phyloP scores from a whole-genome alignment of 768 basidiomycete genomes.

The Termitomyces bulborhizus region DNA sequence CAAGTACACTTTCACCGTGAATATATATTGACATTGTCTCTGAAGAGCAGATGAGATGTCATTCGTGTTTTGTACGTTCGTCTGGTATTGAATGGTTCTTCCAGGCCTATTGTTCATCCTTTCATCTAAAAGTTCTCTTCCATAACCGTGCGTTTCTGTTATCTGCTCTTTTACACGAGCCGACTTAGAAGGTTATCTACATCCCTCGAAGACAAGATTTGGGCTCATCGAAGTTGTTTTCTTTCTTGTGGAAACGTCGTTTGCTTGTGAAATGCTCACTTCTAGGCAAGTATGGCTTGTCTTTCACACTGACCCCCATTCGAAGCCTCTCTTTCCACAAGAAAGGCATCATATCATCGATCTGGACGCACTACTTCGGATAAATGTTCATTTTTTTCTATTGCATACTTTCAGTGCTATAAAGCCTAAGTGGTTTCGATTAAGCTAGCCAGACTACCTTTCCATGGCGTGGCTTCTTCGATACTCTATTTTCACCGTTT shows the following conservation, averaged over 20 bases:
- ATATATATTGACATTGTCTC: neutral
- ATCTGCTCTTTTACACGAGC: neutral
- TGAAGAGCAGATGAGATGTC: too few species aligned
- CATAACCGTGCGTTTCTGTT: neutral
- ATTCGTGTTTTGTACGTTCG: neutral
- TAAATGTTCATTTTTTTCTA: conserved; percentile 1
- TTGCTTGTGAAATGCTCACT: neutral
- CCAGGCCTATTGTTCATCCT: neutral
- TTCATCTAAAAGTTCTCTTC: neutral
- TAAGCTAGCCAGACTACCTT: neutral
- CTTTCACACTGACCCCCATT: neutral
- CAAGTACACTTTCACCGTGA: neutral
- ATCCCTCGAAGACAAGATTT: neutral
- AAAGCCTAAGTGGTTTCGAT: neutral
- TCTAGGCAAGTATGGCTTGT: neutral
- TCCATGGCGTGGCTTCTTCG: conserved; percentile 9
- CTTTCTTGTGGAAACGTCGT: neutral
- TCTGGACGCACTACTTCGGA: neutral
- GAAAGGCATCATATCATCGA: neutral
- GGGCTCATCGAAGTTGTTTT: neutral
- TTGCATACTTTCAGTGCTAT: conserved; percentile 5
- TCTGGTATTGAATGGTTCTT: neutral
- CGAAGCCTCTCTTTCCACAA: neutral
- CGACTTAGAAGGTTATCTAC: neutral
- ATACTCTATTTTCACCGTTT: conserved; percentile 1